These are phyloP conservation scores for Russula compacta DNA, from an alignment of 768 basidiomycete genomes.

Conservation along the genomic window DNA sequence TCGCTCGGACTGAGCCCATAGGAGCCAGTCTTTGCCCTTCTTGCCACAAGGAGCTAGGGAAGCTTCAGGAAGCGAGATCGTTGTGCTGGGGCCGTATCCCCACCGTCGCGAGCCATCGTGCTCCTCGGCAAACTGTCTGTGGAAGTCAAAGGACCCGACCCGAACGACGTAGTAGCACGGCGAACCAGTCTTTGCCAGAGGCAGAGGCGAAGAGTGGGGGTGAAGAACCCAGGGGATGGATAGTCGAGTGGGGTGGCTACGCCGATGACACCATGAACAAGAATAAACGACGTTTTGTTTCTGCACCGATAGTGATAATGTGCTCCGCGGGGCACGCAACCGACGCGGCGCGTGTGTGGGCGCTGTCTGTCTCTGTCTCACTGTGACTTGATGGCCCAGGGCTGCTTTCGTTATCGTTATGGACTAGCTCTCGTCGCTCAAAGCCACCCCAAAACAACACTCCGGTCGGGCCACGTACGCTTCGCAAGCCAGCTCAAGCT, in stretches of 20 bases:
- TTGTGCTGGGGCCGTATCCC: too few species aligned
- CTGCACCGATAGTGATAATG: conserved; percentile 38
- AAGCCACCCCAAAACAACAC: neutral
- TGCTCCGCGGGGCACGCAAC: neutral
- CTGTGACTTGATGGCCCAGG: neutral
- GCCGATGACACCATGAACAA: conserved; percentile 33
- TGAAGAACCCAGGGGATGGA: conserved; percentile 36
- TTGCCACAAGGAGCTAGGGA: too few species aligned
- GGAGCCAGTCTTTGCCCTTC: too few species aligned
- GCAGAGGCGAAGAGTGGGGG: too few species aligned
- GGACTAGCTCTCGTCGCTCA: neutral
- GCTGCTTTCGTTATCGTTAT: neutral
- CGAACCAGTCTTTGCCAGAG: too few species aligned
- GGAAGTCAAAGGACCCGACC: too few species aligned
- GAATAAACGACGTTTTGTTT: neutral
- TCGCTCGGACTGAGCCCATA: too few species aligned
- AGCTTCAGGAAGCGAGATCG: too few species aligned
- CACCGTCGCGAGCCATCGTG: too few species aligned
- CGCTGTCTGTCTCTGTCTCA: neutral
- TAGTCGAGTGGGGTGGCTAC: conserved; percentile 23
- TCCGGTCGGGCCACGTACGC: neutral
- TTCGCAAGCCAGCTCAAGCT: neutral
- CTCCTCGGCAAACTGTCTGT: too few species aligned
- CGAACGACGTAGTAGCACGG: conserved; percentile 15
- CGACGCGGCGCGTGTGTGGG: neutral